These are phyloP conservation scores for Boehmeria nivea DNA, from an alignment of 306 rosid species.

Conservation along the genomic window DNA sequence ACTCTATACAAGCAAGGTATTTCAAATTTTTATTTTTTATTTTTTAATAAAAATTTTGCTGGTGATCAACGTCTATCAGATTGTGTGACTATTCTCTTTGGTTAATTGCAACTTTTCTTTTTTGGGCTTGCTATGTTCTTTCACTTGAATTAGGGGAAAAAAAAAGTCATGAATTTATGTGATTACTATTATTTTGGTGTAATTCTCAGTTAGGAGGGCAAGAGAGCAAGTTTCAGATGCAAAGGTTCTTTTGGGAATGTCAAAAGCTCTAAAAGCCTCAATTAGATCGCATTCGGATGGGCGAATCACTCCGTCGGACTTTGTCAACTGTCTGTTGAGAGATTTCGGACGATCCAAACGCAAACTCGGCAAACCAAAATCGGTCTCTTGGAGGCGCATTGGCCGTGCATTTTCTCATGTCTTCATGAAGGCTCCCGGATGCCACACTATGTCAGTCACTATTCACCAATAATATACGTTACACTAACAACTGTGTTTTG, in stretches of 20 bases:
- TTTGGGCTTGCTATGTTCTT: too few species aligned
- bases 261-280: slow-evolving; percentile 44
- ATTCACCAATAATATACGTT: neutral
- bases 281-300: slow-evolving; percentile 53
- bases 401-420: slow-evolving; percentile 45
- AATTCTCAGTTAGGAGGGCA: slow-evolving; percentile 81
- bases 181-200: too few species aligned
- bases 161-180: too few species aligned
- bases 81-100: too few species aligned
- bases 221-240: slow-evolving; percentile 88
- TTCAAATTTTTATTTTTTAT: neutral
- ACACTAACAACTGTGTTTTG: too few species aligned
- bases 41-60: too few species aligned
- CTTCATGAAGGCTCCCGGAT: slow-evolving; percentile 51
- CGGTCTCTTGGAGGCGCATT: slow-evolving; percentile 47
- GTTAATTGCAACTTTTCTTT: too few species aligned
- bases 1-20: slow-evolving; percentile 59
- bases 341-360: slow-evolving; percentile 32
- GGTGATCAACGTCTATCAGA: too few species aligned
- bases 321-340: slow-evolving; percentile 44
- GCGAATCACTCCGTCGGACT: slow-evolving; percentile 63
- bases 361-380: too few species aligned
- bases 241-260: slow-evolving; percentile 61
- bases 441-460: slow-evolving; percentile 58
- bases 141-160: too few species aligned